Conservation (phyloP, 352 stramenopile genomes). For the Pythium biforme region DNA sequence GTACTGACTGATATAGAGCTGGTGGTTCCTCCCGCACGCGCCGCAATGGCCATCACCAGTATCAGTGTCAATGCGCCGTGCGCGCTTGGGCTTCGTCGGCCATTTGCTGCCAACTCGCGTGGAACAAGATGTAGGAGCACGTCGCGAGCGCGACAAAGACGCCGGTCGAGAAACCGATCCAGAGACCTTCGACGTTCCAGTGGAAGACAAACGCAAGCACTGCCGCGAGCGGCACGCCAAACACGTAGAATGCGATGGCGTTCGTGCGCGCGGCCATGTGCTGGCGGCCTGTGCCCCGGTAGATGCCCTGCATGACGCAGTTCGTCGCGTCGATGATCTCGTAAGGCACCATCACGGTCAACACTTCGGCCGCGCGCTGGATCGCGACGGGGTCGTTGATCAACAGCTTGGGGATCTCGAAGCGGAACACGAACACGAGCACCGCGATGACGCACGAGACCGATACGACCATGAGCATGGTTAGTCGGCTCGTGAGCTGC, state of each 20-base stretch:
- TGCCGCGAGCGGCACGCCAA: slow-evolving; percentile 65
- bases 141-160: too few relatives aligned
- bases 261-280: slow-evolving; percentile 67
- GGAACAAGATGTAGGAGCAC: too few relatives aligned
- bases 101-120: too few relatives aligned
- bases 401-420: slow-evolving; percentile 47
- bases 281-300: slow-evolving; percentile 68
- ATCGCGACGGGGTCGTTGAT: slow-evolving; percentile 52
- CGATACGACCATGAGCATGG: too few relatives aligned
- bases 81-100: too few relatives aligned
- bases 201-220: slow-evolving; percentile 58
- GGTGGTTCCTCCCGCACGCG: too few relatives aligned
- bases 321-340: slow-evolving; percentile 79
- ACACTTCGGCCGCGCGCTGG: slow-evolving; percentile 38
- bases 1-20: too few relatives aligned
- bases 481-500: too few relatives aligned
- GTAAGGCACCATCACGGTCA: slow-evolving; percentile 71
- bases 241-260: slow-evolving; percentile 74
- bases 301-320: slow-evolving; percentile 73
- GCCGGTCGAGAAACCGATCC: slow-evolving; percentile 59
- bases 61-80: too few relatives aligned
- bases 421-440: too few relatives aligned
- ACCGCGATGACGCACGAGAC: too few relatives aligned
- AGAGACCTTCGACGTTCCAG: slow-evolving; percentile 69
- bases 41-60: too few relatives aligned